Conservation (phyloP, 208 protist genomes). For the Endotrypanum monterogeii region DNA sequence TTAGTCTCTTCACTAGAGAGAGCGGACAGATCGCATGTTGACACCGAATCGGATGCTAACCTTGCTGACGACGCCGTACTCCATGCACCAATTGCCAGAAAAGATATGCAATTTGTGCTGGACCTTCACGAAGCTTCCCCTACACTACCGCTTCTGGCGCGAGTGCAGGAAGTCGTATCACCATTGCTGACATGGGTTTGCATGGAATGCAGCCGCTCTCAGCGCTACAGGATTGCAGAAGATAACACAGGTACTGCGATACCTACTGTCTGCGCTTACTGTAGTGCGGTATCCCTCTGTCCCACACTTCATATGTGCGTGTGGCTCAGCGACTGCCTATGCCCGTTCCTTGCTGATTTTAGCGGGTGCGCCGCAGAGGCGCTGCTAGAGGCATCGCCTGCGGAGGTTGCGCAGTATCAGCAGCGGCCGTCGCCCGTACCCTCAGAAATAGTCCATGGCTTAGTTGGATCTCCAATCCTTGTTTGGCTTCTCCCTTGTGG, state of each 20-base stretch:
- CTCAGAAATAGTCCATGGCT: slow-evolving; percentile 1
- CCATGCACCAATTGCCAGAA: neutral
- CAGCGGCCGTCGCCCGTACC: neutral
- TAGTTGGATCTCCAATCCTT: slow-evolving; percentile 54
- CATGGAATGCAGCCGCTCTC: slow-evolving; percentile 1
- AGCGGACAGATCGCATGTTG: neutral
- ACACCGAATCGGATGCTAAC: neutral
- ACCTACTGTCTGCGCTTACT: slow-evolving; percentile 22
- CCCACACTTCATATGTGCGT: slow-evolving; percentile 30
- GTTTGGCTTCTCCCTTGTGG: slow-evolving; percentile 41
- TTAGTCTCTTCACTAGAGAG: neutral
- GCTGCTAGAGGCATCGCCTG: slow-evolving; percentile 32
- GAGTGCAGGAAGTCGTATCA: slow-evolving; percentile 12
- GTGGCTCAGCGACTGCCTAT: slow-evolving; percentile 50
- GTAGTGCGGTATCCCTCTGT: slow-evolving; percentile 20
- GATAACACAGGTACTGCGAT: slow-evolving; percentile 5
- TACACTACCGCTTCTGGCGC: slow-evolving; percentile 30
- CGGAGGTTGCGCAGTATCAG: slow-evolving; percentile 11
- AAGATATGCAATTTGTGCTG: slow-evolving; percentile 17
- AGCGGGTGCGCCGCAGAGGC: slow-evolving; percentile 34
- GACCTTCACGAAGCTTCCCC: slow-evolving; percentile 21
- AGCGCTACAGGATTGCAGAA: neutral
- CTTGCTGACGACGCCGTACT: neutral
- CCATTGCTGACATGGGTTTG: slow-evolving; percentile 22
- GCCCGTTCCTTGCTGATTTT: slow-evolving; percentile 19